Evolutionary conservation across 257 asterid species (phyloP).

Genomic region (Dorcoceras hygrometricum): DNA sequence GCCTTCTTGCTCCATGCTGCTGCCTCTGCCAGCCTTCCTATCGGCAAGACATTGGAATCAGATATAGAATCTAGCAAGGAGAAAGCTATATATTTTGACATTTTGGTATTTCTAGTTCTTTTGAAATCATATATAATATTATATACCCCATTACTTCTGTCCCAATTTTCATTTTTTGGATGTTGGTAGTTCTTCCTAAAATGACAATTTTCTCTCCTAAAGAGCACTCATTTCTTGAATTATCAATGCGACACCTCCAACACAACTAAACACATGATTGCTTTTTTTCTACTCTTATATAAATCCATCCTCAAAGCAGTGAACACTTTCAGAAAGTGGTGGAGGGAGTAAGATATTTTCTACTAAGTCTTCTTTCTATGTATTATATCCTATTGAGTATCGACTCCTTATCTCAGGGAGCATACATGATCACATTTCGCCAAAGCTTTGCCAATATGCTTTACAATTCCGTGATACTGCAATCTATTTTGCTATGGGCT

Average conservation of each 20-base stretch:
- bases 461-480: conserved; percentile 77
- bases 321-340: background rate
- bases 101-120: conserved; percentile 56
- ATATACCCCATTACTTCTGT: background rate
- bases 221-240: background rate
- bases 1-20: conserved; percentile 84
- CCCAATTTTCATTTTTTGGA: background rate
- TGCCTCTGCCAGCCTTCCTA: conserved; percentile 69
- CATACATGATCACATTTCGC: conserved; percentile 69
- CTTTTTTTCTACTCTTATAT: background rate
- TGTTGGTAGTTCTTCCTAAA: background rate
- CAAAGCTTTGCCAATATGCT: conserved; percentile 73
- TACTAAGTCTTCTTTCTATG: background rate
- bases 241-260: conserved; percentile 1
- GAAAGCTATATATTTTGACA: conserved; percentile 77
- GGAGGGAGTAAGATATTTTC: background rate
- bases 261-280: background rate
- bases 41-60: conserved; percentile 39
- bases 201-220: background rate
- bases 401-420: conserved; percentile 57
- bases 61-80: conserved; percentile 41
- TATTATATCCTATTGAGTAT: conserved; percentile 21
- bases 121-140: background rate
- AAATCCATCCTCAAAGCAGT: background rate
- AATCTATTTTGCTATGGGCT: conserved; percentile 73